These are phyloP conservation scores for Lentinula sp. DNA, from an alignment of 768 basidiomycete species.

Conservation along the genomic window DNA sequence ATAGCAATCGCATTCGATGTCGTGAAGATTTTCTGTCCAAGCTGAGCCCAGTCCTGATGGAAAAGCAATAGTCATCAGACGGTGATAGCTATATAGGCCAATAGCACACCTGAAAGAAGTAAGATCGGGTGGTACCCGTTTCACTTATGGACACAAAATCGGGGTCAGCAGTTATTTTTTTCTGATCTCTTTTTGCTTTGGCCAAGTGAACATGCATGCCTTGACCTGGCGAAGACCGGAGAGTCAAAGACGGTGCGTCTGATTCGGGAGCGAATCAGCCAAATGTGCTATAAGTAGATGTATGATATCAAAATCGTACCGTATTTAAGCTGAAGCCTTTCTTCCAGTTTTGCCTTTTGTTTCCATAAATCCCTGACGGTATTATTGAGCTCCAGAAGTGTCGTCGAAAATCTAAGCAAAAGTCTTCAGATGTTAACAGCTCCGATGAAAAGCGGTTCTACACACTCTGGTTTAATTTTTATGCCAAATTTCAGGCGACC, in stretches of 20 bases:
- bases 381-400: constrained; percentile 1
- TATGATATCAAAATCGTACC: constrained; percentile 31
- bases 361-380: not conserved
- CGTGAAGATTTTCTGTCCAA: constrained; percentile 65
- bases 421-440: not conserved
- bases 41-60: constrained; percentile 63
- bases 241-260: constrained; percentile 71
- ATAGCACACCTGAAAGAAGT: constrained; percentile 53
- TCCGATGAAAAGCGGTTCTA: not conserved
- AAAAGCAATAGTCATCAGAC: not conserved
- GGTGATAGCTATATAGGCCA: not conserved
- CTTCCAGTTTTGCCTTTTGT: constrained; percentile 47
- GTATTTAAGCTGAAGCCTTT: constrained; percentile 43
- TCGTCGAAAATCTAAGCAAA: not conserved
- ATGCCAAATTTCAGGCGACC: constrained; percentile 49
- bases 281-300: not conserved
- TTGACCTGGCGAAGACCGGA: constrained; percentile 60
- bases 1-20: constrained; percentile 42
- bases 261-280: not conserved
- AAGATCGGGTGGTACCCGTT: constrained; percentile 60
- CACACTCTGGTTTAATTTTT: constrained; percentile 51
- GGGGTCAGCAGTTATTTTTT: constrained; percentile 36
- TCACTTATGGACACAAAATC: constrained; percentile 57
- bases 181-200: constrained; percentile 56
- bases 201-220: constrained; percentile 75